Evolutionary conservation across 768 basidiomycete species (phyloP).

Genomic region (Boletellus emodensis): DNA sequence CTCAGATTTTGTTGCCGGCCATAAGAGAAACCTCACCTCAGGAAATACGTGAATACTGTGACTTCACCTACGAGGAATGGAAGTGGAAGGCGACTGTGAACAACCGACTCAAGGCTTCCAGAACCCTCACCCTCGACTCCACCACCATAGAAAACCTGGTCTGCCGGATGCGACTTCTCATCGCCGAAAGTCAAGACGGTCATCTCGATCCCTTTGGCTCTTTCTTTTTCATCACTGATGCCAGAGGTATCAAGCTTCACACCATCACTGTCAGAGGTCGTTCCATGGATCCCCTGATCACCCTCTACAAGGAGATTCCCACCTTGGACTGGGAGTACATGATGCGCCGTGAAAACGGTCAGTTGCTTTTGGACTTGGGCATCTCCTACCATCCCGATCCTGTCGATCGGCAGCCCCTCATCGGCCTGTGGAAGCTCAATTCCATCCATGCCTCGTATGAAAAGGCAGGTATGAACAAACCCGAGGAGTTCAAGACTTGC

Average conservation of each 20-base stretch:
- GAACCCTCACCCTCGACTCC: constrained; percentile 2
- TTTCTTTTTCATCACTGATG: constrained; percentile 13
- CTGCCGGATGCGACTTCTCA: background rate
- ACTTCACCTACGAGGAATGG: constrained; percentile 11
- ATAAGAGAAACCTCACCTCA: constrained; percentile 1
- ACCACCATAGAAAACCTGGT: background rate
- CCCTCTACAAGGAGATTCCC: constrained; percentile 5
- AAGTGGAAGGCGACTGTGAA: constrained; percentile 10
- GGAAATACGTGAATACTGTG: constrained; percentile 2
- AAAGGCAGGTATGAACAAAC: constrained; percentile 10
- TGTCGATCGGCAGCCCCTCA: background rate
- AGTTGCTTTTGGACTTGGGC: constrained; percentile 7
- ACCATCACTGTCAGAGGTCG: constrained; percentile 3
- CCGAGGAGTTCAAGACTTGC: constrained; percentile 5
- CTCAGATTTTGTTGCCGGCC: constrained; percentile 3
- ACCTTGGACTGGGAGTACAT: constrained; percentile 12
- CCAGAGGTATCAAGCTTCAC: constrained; percentile 12
- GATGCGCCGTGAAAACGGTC: constrained; percentile 1
- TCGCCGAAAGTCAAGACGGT: background rate
- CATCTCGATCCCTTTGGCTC: constrained; percentile 7
- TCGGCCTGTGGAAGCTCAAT: constrained; percentile 9
- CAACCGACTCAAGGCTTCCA: constrained; percentile 2
- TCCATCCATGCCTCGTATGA: constrained; percentile 3
- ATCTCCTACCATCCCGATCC: constrained; percentile 7
- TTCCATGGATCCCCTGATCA: constrained; percentile 2